These are phyloP conservation scores for Pleurotus tuber-regium DNA, from an alignment of 768 basidiomycete genomes.

Conservation along the genomic window DNA sequence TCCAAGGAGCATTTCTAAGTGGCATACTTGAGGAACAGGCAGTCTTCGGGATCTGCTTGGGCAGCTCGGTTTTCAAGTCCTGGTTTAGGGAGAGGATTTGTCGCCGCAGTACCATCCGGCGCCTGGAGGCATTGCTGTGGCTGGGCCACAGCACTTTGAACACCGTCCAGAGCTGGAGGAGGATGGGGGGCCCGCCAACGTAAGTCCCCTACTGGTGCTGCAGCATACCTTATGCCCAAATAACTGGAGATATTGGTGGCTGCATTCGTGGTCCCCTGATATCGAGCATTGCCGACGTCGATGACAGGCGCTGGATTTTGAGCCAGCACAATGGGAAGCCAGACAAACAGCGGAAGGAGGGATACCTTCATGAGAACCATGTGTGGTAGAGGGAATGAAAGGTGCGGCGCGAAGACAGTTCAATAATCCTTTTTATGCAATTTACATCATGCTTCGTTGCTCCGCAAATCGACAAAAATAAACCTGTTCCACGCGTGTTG, in stretches of 20 bases:
- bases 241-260: constrained; percentile 33
- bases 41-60: constrained; percentile 34
- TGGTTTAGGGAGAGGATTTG: constrained; percentile 28
- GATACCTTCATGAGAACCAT: neutral
- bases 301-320: constrained; percentile 24
- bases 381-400: too few relatives aligned
- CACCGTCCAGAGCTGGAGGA: constrained; percentile 23
- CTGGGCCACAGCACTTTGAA: constrained; percentile 29
- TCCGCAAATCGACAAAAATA: too few relatives aligned
- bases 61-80: neutral
- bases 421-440: too few relatives aligned
- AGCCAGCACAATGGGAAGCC: neutral
- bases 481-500: too few relatives aligned
- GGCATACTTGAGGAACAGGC: constrained; percentile 36
- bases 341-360: neutral
- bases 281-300: constrained; percentile 44
- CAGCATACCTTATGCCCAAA: constrained; percentile 48
- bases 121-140: constrained; percentile 31
- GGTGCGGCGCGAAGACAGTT: too few relatives aligned
- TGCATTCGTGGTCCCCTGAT: constrained; percentile 35
- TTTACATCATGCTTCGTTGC: too few relatives aligned
- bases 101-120: constrained; percentile 23
- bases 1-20: neutral
- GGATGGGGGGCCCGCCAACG: constrained; percentile 33
- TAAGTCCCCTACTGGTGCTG: constrained; percentile 36